Base-by-base conservation (phyloP, 306 rosid genomes). In the Pterocarpus macrocarpus region DNA sequence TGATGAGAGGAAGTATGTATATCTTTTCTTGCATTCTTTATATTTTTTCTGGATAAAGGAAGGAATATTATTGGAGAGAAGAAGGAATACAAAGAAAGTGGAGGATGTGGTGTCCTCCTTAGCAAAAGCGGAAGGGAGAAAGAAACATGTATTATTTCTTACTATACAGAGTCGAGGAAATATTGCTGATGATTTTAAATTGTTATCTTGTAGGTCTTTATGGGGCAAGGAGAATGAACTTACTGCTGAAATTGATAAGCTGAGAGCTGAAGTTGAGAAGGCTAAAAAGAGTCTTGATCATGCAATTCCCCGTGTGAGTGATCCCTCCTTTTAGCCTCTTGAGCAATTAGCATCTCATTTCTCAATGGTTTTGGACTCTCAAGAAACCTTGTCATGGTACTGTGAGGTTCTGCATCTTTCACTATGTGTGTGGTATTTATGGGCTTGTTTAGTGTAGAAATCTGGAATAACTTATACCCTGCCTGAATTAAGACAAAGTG, bases 251-350 rank as follows among this genome's bases (percentile, higher is more conserved):
- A 93, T 95, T 87, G 93, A 93, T 85, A 95, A 90, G 89, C 78
- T 91, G 89, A 89, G 85, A 84, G 83, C 93, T 28, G 99, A 95
- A 87, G 91, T 90, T 80, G 99, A 93, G 86, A 95, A 93, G 88
- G 98, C 97, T 33, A 93, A 95, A 88, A 95, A 89, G 89, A 95
- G 91, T 87, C 97, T 95, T 50, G 99, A 93, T 86, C 97, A 95
- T 88, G 97, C 99, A 73, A 93, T 97, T 88, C 97, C 99, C 76
- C 98, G 99, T 73, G 99, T 95, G 84, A 91, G 99, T 86, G 81
- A 76, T 76, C 72, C 68, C 7, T 75, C 69, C 81, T 64, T 80
- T 56, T 81, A 62, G 65, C 79, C 68, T 79, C 69, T 84, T 77
- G 82, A 77, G 52, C 61, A 52, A 76, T n/a, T 70, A 33, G 43